A percentile compares a stretch with the other conserved stretches of the same genome.
phyloP scores from a whole-genome alignment of 306 rosid species.

The Prunus salicina region DNA sequence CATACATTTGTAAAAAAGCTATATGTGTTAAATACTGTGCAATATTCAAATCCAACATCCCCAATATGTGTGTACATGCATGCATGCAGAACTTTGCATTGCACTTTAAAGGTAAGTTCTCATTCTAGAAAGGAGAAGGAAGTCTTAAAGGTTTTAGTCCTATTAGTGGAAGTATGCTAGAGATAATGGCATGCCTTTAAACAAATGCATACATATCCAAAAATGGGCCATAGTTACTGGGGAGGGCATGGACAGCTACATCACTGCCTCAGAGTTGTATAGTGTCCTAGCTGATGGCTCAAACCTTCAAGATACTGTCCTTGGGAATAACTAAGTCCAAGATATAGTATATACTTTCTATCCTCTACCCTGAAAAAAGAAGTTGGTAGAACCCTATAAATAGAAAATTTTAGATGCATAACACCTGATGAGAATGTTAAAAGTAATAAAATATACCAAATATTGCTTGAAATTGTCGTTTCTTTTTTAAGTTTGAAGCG shows the following conservation, averaged over 20 bases:
- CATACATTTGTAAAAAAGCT: background rate
- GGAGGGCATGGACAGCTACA: conserved; percentile 2
- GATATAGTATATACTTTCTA: background rate
- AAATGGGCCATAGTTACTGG: background rate
- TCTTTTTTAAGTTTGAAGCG: background rate
- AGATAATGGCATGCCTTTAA: background rate
- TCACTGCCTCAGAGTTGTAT: background rate
- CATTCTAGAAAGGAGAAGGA: background rate
- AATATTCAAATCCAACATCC: background rate
- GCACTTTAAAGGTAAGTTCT: background rate
- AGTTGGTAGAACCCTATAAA: background rate
- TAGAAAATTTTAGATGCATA: background rate
- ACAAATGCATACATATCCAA: background rate
- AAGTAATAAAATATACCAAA: background rate
- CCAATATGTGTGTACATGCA: background rate
- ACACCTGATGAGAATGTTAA: background rate
- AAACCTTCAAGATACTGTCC: background rate
- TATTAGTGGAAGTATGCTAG: background rate
- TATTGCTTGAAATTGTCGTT: background rate
- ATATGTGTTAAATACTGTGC: background rate
- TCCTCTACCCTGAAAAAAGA: background rate
- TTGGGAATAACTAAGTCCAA: background rate
- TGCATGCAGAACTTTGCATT: background rate
- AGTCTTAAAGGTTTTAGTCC: background rate
- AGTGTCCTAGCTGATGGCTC: background rate